Percentiles rank a stretch among this genome's conserved stretches.
Evolutionary conservation across 129 eudicot genomes (phyloP).

Genomic region (Lonicera japonica): DNA sequence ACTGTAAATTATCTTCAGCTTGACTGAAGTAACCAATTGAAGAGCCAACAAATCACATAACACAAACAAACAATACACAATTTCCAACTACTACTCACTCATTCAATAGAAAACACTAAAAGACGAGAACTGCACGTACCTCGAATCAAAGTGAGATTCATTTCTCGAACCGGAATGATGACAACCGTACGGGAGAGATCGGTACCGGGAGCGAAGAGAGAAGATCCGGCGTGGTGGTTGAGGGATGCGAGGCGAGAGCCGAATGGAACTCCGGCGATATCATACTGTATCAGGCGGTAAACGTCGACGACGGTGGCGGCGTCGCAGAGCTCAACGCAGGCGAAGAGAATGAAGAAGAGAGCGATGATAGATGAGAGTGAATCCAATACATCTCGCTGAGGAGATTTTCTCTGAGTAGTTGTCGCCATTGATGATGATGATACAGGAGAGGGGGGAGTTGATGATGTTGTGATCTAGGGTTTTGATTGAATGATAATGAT

Average conservation of each 20-base stretch:
- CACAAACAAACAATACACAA: no score
- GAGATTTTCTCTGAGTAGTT: conserved; percentile 19
- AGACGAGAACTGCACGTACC: conserved; percentile 35
- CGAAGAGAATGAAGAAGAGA: conserved; percentile 46
- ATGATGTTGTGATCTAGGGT: not conserved
- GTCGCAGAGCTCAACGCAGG: conserved; percentile 89
- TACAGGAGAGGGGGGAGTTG: not conserved
- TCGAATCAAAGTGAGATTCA: conserved; percentile 55
- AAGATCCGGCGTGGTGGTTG: conserved; percentile 89
- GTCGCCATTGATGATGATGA: conserved; percentile 27
- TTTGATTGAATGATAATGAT: not conserved
- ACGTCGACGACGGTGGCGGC: conserved; percentile 89
- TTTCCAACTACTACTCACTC: no score
- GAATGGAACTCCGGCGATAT: conserved; percentile 78
- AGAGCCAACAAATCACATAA: no score
- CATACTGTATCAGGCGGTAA: conserved; percentile 90
- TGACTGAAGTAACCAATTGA: no score
- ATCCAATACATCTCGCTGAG: conserved; percentile 29
- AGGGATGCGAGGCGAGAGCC: conserved; percentile 88
- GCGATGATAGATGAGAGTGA: conserved; percentile 45
- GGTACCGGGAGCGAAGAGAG: conserved; percentile 43
- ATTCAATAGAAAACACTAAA: not conserved
- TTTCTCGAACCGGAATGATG: conserved; percentile 68
- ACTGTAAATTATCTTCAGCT: no score
- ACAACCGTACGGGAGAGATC: conserved; percentile 90